phyloP scores from a whole-genome alignment of 352 stramenopile genomes.

The Pythium apleroticum region DNA sequence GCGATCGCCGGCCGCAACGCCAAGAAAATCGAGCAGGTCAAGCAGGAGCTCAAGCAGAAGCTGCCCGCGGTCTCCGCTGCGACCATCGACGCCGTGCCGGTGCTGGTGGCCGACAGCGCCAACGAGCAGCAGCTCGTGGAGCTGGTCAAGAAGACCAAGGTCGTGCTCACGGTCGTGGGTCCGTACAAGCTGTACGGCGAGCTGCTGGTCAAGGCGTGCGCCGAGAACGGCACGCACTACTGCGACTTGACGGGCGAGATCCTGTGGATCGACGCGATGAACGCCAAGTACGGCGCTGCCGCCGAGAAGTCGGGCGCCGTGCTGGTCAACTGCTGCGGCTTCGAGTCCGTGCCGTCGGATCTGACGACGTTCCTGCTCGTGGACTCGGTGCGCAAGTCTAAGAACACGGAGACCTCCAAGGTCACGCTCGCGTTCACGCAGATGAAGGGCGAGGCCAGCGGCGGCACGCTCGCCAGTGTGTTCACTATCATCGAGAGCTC shows the following conservation, averaged over 20 bases:
- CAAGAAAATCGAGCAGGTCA: slow-evolving; percentile 66
- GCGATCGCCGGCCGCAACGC: slow-evolving; percentile 84
- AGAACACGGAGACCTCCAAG: slow-evolving; percentile 34
- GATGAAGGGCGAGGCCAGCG: slow-evolving; percentile 51
- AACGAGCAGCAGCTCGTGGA: slow-evolving; percentile 60
- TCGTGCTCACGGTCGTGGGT: slow-evolving; percentile 82
- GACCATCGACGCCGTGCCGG: slow-evolving; percentile 45
- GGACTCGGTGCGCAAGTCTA: slow-evolving; percentile 62
- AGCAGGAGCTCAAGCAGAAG: slow-evolving; percentile 51
- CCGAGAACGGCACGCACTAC: slow-evolving; percentile 88
- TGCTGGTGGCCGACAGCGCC: slow-evolving; percentile 54
- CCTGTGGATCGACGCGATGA: slow-evolving; percentile 86
- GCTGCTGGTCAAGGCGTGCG: slow-evolving; percentile 81
- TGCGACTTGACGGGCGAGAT: slow-evolving; percentile 91
- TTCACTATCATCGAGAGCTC: slow-evolving; percentile 61
- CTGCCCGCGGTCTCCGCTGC: slow-evolving; percentile 35
- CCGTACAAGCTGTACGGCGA: slow-evolving; percentile 88
- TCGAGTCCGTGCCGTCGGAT: slow-evolving; percentile 90
- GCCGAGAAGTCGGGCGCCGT: slow-evolving; percentile 68
- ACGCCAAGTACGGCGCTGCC: slow-evolving; percentile 50
- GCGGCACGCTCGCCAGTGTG: slow-evolving; percentile 56
- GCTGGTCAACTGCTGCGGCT: slow-evolving; percentile 87
- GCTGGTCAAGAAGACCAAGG: slow-evolving; percentile 77
- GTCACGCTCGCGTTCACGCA: slow-evolving; percentile 53
- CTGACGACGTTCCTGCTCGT: slow-evolving; percentile 69